A percentile compares a stretch with the other conserved stretches of the same genome.
phyloP scores from a whole-genome alignment of 345 rosid genomes.

The Syzygium oleosum region DNA sequence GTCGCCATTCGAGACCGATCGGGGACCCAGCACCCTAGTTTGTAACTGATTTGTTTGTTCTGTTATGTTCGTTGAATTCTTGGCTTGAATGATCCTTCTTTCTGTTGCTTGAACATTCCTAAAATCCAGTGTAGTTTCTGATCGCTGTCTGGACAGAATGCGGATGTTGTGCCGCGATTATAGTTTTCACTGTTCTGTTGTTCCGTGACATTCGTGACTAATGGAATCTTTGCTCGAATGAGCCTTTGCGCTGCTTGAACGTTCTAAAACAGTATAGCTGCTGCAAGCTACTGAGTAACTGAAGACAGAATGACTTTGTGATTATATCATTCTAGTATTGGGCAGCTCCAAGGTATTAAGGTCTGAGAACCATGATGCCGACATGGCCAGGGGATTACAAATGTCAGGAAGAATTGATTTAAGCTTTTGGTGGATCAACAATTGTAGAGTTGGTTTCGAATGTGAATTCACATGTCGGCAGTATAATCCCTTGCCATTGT shows the following conservation, averaged over 20 bases:
- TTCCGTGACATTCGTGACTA: accelerated
- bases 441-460: neutral
- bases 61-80: neutral
- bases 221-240: neutral
- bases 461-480: neutral
- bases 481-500: neutral
- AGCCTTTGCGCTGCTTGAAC: accelerated
- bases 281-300: neutral
- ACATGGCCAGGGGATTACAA: neutral
- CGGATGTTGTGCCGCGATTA: neutral
- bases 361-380: neutral
- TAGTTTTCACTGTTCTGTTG: neutral
- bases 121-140: neutral
- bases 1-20: neutral
- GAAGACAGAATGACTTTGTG: neutral
- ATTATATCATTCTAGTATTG: neutral
- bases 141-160: neutral
- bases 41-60: neutral
- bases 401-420: neutral
- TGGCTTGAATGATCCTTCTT: neutral
- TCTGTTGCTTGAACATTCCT: neutral
- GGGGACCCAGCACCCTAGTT: neutral
- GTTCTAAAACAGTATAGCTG: neutral
- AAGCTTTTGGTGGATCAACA: neutral
- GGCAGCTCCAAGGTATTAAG: neutral